Conservation (phyloP, 1,284 basidiomycete genomes). For the Spongispora temasekensis region DNA sequence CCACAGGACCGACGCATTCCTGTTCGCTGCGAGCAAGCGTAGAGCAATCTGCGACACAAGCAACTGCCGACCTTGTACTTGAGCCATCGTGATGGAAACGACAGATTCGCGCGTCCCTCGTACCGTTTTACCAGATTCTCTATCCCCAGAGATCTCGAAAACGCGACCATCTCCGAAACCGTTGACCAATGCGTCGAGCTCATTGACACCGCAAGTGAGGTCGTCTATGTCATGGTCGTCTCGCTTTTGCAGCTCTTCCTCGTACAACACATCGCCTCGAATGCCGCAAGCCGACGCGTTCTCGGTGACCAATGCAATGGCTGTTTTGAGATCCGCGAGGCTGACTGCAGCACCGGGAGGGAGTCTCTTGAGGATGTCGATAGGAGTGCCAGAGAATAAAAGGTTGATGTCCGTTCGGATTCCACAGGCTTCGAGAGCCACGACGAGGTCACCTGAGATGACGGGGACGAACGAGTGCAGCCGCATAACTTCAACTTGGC, state of each 20-base stretch:
- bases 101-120: conserved; percentile 18
- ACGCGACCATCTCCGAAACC: conserved; percentile 50
- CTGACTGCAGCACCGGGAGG: conserved; percentile 48
- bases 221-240: conserved; percentile 28
- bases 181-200: conserved; percentile 52
- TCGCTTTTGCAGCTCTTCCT: conserved; percentile 20
- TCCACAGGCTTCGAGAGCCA: conserved; percentile 40
- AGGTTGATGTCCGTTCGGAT: conserved; percentile 61
- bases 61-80: conserved; percentile 41
- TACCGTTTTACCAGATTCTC: conserved; percentile 66
- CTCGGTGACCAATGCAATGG: conserved; percentile 42
- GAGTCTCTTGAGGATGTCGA: conserved; percentile 51
- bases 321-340: conserved; percentile 48
- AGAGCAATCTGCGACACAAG: conserved; percentile 60
- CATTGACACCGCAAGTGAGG: conserved; percentile 43
- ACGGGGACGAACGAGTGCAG: conserved; percentile 30
- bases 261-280: conserved; percentile 43
- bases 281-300: conserved; percentile 44
- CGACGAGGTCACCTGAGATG: conserved; percentile 34
- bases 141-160: conserved; percentile 66
- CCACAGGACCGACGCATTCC: conserved; percentile 54
- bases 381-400: conserved; percentile 48
- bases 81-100: conserved; percentile 1
- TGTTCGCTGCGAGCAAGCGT: conserved; percentile 45
- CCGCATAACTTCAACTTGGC: conserved; percentile 22